Evolutionary conservation across 805 yeast species (phyloP), one percentile per base, ranked within the genome.

Genomic region (Metschnikowia peoriensis): DNA sequence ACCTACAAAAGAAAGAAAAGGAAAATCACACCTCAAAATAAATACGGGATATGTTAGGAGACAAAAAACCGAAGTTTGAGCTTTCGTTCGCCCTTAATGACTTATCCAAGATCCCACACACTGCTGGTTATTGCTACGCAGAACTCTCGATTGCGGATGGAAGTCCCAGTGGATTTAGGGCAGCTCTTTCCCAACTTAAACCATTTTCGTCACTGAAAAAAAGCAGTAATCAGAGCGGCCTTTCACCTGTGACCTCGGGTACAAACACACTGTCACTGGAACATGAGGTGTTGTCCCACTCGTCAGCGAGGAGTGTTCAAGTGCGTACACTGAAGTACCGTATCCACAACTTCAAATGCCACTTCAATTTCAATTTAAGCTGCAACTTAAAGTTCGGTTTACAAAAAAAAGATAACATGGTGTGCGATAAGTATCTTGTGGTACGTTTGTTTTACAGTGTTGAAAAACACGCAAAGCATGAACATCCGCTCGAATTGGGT

Each of bases 81-180:
- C 74, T 89, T 40, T 66, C 75, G 17, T 69, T 89, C 29, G 67
- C 77, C 15, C 77, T 91, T 45, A 79, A 81, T 50, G 96, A 89
- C 57, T 72, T 93, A 44, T 78, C 85, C n/a, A 92, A 92, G 62
- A 80, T 93, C 29, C 98, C 98, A 1, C 91, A 88, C 58, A 76
- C 86, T 1, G 73, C 83, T 2, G 96, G 96, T 0, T 65, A 73
- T 38, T 83, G 93, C 59, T 83, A 68, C 56, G 80, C 90, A 16
- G 83, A 84, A 52, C 79, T 92, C 79, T 75, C 73, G 42, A 71
- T 88, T 9, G 75, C 77, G 50, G 90, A 86, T 55, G 71, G 81
- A 45, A 65, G 57, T 12, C 59, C 46, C 44, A 29, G 44, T 7
- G 60, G 61, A 5, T 38, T 58, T 14, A 44, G 46, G 46, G 55